A percentile compares a stretch with the other conserved stretches of the same genome.
phyloP scores from a whole-genome alignment of 345 rosid species.

The Draba incana region DNA sequence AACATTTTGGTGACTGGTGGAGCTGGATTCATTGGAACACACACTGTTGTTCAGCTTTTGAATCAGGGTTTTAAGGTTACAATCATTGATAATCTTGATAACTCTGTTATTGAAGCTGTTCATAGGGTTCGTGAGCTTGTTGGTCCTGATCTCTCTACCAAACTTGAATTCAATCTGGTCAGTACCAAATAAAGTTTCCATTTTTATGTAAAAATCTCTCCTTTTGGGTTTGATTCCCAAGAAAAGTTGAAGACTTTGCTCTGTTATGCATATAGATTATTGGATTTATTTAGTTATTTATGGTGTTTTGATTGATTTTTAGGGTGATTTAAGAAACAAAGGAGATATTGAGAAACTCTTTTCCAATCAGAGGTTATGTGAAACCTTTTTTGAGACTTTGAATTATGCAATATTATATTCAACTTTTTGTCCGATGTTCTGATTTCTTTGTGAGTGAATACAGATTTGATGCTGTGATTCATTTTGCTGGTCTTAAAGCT shows the following conservation, averaged over 20 bases:
- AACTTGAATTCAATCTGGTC: conserved; percentile 78
- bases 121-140: conserved; percentile 76
- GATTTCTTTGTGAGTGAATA: conserved; percentile 17
- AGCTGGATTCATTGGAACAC: conserved; percentile 96
- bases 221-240: background rate
- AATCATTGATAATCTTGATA: conserved; percentile 86
- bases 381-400: background rate
- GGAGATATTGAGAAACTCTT: conserved; percentile 87
- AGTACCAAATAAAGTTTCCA: conserved; percentile 15
- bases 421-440: conserved; percentile 12
- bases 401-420: background rate
- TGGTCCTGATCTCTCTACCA: conserved; percentile 72
- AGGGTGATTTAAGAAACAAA: conserved; percentile 92
- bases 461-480: conserved; percentile 95
- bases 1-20: conserved; percentile 91
- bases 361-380: conserved; percentile 58
- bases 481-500: conserved; percentile 94
- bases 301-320: conserved; percentile 36
- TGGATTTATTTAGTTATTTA: background rate
- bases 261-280: background rate
- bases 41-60: conserved; percentile 86
- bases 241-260: conserved; percentile 4
- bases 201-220: background rate
- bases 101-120: conserved; percentile 78
- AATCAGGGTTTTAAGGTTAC: conserved; percentile 74